These are phyloP conservation scores for Diplogelasinospora grovesii DNA, from an alignment of 495 filamentous ascomycete species.

Conservation along the genomic window DNA sequence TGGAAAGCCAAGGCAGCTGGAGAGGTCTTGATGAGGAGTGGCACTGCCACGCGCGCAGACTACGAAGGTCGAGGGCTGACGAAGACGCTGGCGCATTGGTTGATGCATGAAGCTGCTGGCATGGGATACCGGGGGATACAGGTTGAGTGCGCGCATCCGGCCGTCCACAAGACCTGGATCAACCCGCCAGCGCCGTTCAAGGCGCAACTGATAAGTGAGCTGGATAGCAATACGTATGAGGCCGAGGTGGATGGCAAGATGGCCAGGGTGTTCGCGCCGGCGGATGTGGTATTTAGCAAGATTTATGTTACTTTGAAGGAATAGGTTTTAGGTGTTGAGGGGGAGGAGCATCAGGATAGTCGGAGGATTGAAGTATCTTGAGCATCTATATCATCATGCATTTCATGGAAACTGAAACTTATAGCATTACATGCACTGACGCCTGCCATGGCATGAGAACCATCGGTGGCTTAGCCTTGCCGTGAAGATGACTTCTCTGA, in stretches of 20 bases:
- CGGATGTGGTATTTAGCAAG: constrained; percentile 5
- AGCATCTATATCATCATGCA: background rate
- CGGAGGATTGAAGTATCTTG: background rate
- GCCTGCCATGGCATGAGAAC: constrained; percentile 25
- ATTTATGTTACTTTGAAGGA: constrained; percentile 4
- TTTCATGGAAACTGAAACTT: too few relatives aligned
- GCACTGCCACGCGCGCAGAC: constrained; percentile 29
- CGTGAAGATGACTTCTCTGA: constrained; percentile 24
- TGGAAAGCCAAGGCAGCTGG: constrained; percentile 20
- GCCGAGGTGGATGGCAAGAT: constrained; percentile 5
- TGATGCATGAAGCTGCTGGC: constrained; percentile 29
- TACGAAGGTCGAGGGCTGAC: constrained; percentile 30
- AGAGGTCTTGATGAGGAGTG: constrained; percentile 34
- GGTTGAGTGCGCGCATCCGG: constrained; percentile 29
- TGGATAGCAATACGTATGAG: constrained; percentile 3
- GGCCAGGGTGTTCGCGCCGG: constrained; percentile 7
- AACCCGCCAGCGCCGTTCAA: constrained; percentile 31
- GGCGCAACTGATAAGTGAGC: background rate
- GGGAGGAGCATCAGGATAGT: background rate
- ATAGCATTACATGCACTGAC: too few relatives aligned
- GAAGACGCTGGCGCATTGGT: constrained; percentile 26
- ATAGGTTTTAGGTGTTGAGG: background rate
- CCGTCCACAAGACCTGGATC: constrained; percentile 27
- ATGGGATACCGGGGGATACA: constrained; percentile 30
- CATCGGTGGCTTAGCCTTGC: constrained; percentile 20